A percentile compares a stretch with the other conserved stretches of the same genome.
Conservation (phyloP, 495 filamentous ascomycete species). For the Lophium mytilinum region DNA sequence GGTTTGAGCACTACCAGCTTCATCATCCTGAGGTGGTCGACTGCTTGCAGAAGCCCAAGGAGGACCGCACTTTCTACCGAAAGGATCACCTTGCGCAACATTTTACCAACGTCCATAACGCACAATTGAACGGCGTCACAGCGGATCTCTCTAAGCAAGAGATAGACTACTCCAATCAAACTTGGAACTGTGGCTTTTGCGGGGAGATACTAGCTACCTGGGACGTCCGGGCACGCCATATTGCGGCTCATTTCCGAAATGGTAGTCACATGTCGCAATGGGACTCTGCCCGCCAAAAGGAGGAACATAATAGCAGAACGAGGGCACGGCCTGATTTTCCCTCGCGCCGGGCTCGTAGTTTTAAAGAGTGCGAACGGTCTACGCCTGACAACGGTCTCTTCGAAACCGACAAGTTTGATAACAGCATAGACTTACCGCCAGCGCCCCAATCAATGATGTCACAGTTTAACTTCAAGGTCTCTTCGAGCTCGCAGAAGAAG, state of each 20-base stretch:
- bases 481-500: constrained; percentile 96
- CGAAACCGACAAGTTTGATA: no score
- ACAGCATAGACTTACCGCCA: constrained; percentile 57
- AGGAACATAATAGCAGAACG: no score
- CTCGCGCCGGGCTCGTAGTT: no score
- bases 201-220: not conserved
- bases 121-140: not conserved
- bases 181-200: not conserved
- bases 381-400: no score
- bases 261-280: not conserved
- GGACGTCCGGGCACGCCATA: not conserved
- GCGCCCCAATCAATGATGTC: constrained; percentile 97
- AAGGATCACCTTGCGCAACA: constrained; percentile 1
- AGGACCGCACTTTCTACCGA: not conserved
- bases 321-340: no score
- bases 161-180: not conserved
- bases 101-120: not conserved
- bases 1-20: not conserved
- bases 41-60: not conserved
- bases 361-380: no score
- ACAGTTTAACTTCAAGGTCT: constrained; percentile 95
- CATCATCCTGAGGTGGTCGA: not conserved
- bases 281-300: not conserved
- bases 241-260: not conserved
- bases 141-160: not conserved